Conservation (phyloP, 78 protist species). For the Dictyostelium capitatum region DNA sequence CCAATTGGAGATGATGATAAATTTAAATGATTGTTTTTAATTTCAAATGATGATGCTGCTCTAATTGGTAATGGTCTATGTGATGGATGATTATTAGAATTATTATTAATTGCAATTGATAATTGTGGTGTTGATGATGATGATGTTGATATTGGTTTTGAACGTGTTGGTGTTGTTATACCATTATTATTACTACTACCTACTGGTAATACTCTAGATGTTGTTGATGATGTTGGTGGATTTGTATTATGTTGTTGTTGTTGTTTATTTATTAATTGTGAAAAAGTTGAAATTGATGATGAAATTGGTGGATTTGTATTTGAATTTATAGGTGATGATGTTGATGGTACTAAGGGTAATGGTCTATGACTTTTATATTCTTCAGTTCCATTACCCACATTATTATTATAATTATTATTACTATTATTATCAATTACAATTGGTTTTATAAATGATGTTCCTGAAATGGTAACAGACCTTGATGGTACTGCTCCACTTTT, state of each 20-base stretch:
- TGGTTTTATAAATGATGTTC: conserved; percentile 16
- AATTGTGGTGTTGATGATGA: conserved; percentile 17
- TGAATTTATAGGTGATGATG: neutral
- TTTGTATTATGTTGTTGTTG: neutral
- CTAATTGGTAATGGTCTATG: conserved; percentile 59
- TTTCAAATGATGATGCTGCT: conserved; percentile 50
- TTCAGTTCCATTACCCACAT: neutral
- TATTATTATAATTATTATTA: conserved; percentile 14
- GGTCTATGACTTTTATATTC: conserved; percentile 22
- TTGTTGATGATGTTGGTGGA: neutral
- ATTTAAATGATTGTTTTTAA: conserved; percentile 28
- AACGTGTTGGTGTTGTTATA: neutral
- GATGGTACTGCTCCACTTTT: conserved; percentile 13
- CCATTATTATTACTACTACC: neutral
- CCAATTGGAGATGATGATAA: neutral
- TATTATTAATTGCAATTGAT: neutral
- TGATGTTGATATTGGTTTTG: conserved; percentile 38
- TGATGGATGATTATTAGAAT: neutral
- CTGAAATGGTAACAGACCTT: conserved; percentile 55
- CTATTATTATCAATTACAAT: neutral
- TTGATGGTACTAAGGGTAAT: conserved; percentile 25
- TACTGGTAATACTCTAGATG: neutral
- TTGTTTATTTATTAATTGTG: neutral
- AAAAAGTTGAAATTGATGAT: neutral
- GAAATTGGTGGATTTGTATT: conserved; percentile 1